Evolutionary conservation across 2,329 filamentous ascomycete genomes (phyloP).

Genomic region (Aspergillus floridensis): DNA sequence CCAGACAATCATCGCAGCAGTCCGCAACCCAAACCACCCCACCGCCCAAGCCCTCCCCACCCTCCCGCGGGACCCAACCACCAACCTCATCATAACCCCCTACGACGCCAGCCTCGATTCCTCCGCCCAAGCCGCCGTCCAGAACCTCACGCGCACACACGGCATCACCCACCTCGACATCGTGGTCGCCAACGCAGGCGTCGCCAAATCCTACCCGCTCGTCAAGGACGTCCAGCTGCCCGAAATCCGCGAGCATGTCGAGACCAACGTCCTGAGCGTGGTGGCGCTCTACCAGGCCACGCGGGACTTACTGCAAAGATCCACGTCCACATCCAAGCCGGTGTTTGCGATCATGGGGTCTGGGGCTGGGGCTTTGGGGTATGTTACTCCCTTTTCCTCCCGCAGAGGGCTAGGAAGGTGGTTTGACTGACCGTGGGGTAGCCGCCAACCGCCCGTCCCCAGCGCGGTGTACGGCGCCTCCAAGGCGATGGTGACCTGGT

Average conservation of each 20-base stretch:
- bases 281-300: no score
- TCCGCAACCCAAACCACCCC: background rate
- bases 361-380: no score
- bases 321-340: no score
- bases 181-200: background rate
- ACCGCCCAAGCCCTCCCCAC: background rate
- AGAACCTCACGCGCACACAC: background rate
- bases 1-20: background rate
- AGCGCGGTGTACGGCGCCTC: conserved; percentile 30
- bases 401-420: no score
- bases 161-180: background rate
- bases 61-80: background rate
- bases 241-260: no score
- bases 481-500: conserved; percentile 34
- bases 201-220: no score
- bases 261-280: no score
- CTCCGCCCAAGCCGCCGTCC: background rate
- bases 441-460: background rate
- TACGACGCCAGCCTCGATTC: background rate
- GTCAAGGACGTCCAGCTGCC: no score
- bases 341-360: no score
- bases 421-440: no score
- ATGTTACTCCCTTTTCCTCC: no score
- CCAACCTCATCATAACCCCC: background rate
- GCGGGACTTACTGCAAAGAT: no score